A percentile compares a stretch with the other conserved stretches of the same genome.
These are phyloP conservation scores for Calonectria fujianensis DNA, from an alignment of 2,329 filamentous ascomycete genomes.

Conservation along the genomic window DNA sequence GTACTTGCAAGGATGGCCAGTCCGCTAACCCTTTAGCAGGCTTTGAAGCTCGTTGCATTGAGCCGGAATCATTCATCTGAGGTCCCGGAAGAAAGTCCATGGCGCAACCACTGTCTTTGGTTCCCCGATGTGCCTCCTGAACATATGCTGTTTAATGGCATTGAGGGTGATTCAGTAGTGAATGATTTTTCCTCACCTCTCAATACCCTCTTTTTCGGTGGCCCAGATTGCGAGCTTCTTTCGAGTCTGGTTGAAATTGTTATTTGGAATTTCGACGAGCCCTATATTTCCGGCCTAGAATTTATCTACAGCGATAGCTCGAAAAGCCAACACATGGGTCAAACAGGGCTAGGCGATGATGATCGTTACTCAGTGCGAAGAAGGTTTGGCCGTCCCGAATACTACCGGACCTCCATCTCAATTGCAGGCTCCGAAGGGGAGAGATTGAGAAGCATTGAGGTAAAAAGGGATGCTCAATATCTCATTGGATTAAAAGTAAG, in stretches of 20 bases:
- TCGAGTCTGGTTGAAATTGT: conserved; percentile 35
- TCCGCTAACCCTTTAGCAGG: conserved; percentile 27
- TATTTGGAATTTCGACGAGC: conserved; percentile 34
- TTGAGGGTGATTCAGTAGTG: conserved; percentile 20
- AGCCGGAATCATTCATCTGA: conserved; percentile 23
- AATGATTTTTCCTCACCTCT: background rate
- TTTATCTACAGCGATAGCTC: conserved; percentile 36
- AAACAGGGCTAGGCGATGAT: conserved; percentile 6
- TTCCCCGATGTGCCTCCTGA: conserved; percentile 30
- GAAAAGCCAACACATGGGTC: conserved; percentile 29
- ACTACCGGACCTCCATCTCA: background rate
- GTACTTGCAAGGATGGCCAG: background rate
- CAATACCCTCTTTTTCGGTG: conserved; percentile 39
- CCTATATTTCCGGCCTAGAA: conserved; percentile 37
- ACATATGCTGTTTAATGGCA: conserved; percentile 31
- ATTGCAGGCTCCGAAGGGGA: background rate
- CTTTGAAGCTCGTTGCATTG: conserved; percentile 43
- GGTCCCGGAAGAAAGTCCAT: background rate
- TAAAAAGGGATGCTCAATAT: background rate
- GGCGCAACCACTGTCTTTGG: conserved; percentile 43
- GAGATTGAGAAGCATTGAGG: background rate
- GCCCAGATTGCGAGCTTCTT: conserved; percentile 9
- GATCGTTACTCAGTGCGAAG: background rate
- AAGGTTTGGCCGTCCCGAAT: background rate
- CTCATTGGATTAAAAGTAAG: background rate